These are phyloP conservation scores for Hyaloperonospora arabidopsidis DNA, from an alignment of 352 stramenopile species.

Conservation along the genomic window DNA sequence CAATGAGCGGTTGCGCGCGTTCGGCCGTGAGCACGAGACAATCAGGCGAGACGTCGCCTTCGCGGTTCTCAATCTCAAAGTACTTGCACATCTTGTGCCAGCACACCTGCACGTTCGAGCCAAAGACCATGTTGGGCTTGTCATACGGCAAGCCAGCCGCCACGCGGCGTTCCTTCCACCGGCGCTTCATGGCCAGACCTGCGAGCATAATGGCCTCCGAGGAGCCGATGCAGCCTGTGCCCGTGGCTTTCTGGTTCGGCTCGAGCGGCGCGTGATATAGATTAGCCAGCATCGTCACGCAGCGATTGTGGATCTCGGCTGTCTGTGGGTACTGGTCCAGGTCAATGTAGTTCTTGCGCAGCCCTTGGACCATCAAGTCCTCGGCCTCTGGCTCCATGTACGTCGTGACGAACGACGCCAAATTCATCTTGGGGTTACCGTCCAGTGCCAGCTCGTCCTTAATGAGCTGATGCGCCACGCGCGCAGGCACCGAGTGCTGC, in stretches of 20 bases:
- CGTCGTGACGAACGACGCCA: constrained; percentile 88
- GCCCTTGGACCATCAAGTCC: constrained; percentile 82
- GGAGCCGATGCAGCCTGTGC: constrained; percentile 87
- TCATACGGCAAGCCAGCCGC: constrained; percentile 69
- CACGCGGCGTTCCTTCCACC: constrained; percentile 82
- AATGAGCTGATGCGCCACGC: constrained; percentile 82
- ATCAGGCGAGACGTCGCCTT: constrained; percentile 82
- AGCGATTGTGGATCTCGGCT: constrained; percentile 90
- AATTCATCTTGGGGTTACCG: constrained; percentile 87
- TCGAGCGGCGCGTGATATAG: constrained; percentile 79
- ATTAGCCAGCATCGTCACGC: constrained; percentile 88
- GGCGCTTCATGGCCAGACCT: constrained; percentile 87
- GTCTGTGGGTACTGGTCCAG: constrained; percentile 89
- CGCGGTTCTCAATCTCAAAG: constrained; percentile 88
- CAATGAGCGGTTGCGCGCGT: constrained; percentile 60
- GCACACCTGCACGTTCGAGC: constrained; percentile 88
- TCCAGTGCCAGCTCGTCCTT: constrained; percentile 86
- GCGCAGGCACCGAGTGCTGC: constrained; percentile 54
- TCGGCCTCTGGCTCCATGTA: constrained; percentile 89
- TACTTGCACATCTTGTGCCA: constrained; percentile 94
- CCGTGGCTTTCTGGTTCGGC: constrained; percentile 49
- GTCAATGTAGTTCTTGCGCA: constrained; percentile 91
- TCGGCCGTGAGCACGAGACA: constrained; percentile 81
- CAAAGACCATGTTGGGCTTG: constrained; percentile 90
- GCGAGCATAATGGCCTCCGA: constrained; percentile 90